Evolutionary conservation across 768 basidiomycete species (phyloP).

Genomic region (Mycena sanguinolenta): DNA sequence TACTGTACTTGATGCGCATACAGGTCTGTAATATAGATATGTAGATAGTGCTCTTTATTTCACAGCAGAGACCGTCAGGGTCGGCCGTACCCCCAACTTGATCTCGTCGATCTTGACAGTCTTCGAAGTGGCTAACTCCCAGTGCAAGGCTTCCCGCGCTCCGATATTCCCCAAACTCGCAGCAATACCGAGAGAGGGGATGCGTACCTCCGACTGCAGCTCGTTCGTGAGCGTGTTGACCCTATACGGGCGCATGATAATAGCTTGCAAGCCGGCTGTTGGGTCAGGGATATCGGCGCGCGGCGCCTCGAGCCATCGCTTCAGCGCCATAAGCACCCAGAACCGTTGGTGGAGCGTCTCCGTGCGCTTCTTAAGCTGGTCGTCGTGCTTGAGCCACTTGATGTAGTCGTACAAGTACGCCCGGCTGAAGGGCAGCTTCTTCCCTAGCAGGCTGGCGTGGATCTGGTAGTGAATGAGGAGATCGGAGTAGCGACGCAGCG

Average conservation of each 20-base stretch:
- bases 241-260: conserved; percentile 20
- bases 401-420: conserved; percentile 62
- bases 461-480: conserved; percentile 94
- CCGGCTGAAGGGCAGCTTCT: conserved; percentile 58
- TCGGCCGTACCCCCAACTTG: conserved; percentile 46
- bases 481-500: conserved; percentile 88
- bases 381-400: conserved; percentile 51
- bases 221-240: conserved; percentile 30
- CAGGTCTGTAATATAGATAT: neutral
- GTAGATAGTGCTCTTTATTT: neutral
- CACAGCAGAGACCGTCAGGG: neutral
- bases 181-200: conserved; percentile 43
- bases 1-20: conserved; percentile 11
- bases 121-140: conserved; percentile 29
- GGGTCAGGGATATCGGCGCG: conserved; percentile 39
- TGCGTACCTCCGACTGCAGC: conserved; percentile 33
- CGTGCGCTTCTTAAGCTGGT: conserved; percentile 48
- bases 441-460: conserved; percentile 75
- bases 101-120: conserved; percentile 46
- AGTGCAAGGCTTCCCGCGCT: neutral
- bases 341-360: conserved; percentile 49
- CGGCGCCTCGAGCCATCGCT: conserved; percentile 52
- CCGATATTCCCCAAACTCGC: conserved; percentile 26
- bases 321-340: conserved; percentile 54
- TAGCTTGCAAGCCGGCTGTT: conserved; percentile 42